Evolutionary conservation across 2,329 filamentous ascomycete genomes (phyloP), one percentile per base, ranked within the genome.

Genomic region (Sporothrix pallida): DNA sequence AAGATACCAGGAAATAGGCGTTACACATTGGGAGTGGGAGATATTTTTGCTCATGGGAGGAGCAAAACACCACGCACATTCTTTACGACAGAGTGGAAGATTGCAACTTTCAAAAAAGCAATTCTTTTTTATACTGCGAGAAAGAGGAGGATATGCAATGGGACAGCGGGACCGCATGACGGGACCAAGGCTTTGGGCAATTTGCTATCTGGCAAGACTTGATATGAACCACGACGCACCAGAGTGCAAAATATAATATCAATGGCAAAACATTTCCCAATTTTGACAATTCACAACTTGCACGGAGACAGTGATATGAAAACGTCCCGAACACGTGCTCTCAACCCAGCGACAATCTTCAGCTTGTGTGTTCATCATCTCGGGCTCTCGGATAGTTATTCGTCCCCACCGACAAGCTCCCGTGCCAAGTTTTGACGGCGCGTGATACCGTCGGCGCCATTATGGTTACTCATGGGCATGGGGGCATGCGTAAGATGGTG

Each of bases 1-100:
- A 79, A 83, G 82, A 85, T 84, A 85, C 83, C 83, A 84, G 79
- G 80, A 76, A 75, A 80, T 67, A 76, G 83, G 83, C 82, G 83
- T 84, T 84, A 78, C 52, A 58, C 50, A 65, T 58, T 63, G 70
- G 70, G 23, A n/a, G 52, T 31, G n/a, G 50, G 17, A 23, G 37
- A 68, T 4, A 48, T 15, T 69, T 69, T 58, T 52, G 13, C 48
- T 52, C 23, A 42, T 10, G 17, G n/a, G 31, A 42, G 13, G 50
- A 54, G 13, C 42, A 46, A 58, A 56, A n/a, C 17, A 46, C 37
- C 37, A 44, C n/a, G 52, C n/a, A 63, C 69, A 62, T 62, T 50
- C 69, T 26, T 56, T 54, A 37, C 50, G 23, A 70, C 26, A 20
- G 65, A 42, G 31, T 56, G 67, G 26, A 70, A 44, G 48, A 52